Evolutionary conservation across 2,329 filamentous ascomycete genomes (phyloP).

Genomic region (Aureobasidium sp.): DNA sequence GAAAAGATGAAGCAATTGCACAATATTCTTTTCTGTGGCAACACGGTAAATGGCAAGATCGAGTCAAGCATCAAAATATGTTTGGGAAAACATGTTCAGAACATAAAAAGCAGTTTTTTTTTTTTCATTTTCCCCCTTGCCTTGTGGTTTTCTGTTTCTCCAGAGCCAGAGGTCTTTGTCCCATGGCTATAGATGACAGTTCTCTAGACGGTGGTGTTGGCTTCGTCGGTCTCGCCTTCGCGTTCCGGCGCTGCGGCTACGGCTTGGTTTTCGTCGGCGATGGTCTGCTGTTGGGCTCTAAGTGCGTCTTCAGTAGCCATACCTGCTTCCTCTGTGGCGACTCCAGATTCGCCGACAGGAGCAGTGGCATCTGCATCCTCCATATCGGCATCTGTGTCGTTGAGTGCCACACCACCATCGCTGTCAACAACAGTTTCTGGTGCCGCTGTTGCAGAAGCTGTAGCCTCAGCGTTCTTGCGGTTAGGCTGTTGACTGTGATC

Average conservation of each 20-base stretch:
- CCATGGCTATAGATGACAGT: no score
- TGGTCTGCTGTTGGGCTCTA: constrained; percentile 34
- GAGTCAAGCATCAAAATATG: no score
- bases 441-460: constrained; percentile 18
- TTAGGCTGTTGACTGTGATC: constrained; percentile 44
- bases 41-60: no score
- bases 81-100: no score
- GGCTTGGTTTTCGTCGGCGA: constrained; percentile 26
- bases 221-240: constrained; percentile 38
- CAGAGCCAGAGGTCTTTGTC: no score
- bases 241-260: constrained; percentile 37
- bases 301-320: constrained; percentile 33
- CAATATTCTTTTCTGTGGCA: no score
- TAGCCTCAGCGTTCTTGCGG: background rate
- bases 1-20: no score
- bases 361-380: constrained; percentile 18
- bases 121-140: background rate
- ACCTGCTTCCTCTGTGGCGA: constrained; percentile 28
- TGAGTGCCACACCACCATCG: constrained; percentile 16
- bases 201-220: constrained; percentile 39
- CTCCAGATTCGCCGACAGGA: constrained; percentile 19
- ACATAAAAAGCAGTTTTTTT: background rate
- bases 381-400: constrained; percentile 27
- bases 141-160: no score
- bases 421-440: constrained; percentile 23